Percentiles rank a stretch among this genome's conserved stretches.
Conservation (phyloP, 805 yeast genomes). For the Helenozyma rhizophorensis region DNA sequence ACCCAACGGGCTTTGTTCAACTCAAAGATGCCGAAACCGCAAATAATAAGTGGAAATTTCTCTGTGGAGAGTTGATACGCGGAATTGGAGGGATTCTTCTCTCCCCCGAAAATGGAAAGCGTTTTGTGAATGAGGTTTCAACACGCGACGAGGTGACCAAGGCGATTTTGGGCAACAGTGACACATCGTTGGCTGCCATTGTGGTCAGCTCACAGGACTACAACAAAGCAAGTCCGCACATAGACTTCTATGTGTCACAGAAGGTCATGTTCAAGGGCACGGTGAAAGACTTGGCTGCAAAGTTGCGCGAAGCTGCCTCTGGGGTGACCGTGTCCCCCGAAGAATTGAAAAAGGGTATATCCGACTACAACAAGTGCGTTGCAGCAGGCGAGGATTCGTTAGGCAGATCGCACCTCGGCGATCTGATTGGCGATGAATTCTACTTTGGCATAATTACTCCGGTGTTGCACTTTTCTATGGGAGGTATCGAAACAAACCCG, state of each 20-base stretch:
- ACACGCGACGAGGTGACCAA: conserved; percentile 52
- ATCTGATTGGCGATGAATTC: conserved; percentile 17
- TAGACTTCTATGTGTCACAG: conserved; percentile 44
- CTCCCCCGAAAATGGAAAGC: conserved; percentile 38
- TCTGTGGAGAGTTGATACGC: conserved; percentile 58
- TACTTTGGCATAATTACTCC: conserved; percentile 55
- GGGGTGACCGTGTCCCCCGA: background rate
- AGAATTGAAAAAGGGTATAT: conserved; percentile 2
- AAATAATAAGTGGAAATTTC: conserved; percentile 43
- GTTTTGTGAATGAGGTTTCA: conserved; percentile 51
- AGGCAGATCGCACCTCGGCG: conserved; percentile 30
- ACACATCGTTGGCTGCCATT: conserved; percentile 17
- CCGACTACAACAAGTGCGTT: conserved; percentile 9
- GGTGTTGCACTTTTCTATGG: conserved; percentile 34
- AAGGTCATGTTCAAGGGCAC: conserved; percentile 23
- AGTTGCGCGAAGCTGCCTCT: conserved; percentile 7
- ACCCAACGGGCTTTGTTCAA: conserved; percentile 58
- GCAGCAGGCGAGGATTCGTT: conserved; percentile 25
- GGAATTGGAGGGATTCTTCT: conserved; percentile 56
- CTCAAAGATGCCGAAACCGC: conserved; percentile 30
- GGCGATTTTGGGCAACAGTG: conserved; percentile 27
- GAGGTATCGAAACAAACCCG: conserved; percentile 21
- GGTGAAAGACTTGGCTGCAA: conserved; percentile 14
- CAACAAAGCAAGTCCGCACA: conserved; percentile 41
- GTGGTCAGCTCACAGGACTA: conserved; percentile 43